Base-by-base conservation (phyloP, 1,284 basidiomycete genomes). In the Ganoderma multipileum region DNA sequence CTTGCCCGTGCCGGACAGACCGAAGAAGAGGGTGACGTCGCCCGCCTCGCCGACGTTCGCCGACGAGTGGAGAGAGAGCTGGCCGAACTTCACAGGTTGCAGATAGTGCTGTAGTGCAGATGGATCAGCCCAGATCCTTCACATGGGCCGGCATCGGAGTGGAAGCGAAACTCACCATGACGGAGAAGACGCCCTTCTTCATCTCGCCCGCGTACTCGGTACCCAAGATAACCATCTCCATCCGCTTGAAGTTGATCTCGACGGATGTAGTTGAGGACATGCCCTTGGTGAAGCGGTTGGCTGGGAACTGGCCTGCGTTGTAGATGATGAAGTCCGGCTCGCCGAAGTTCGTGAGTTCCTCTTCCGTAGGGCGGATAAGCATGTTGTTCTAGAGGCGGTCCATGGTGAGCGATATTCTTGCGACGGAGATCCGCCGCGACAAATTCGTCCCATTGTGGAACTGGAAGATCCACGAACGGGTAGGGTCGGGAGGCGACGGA, bases 131-230 rank as follows among this genome's bases (percentile, higher is more conserved):
- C 67, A n/a, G 47, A n/a, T 50, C 58, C 65, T 64, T 50, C 66
- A 71, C 66, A 66, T 54, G 57, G 58, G 42, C 36, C 64, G 73
- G 52, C 65, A 61, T 60, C 64, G 65, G 65, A 59, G 64, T 60
- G 63, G 66, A 60, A 52, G 26, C 39, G 67, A 63, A 63, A 61
- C 83, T 57, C 74, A 90, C 91, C 98, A 99, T 99, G 78, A 99
- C 97, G 64, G 95, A 96, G 87, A 99, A 99, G 81, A 99, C 95
- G 82, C 98, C 98, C 91, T 99, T 99, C 88, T 99, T 99, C 98
- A 99, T 99, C 87, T 99, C 98, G 73, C 98, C 98, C 64, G 98
- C 98, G 82, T 99, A 99, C 82, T 99, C 97, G 67, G 98, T 99
- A 72, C 98, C 97, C 77, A 99, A 95, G 79, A 99, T 99, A 79